These are phyloP conservation scores for Talaromyces sp. DNA, from an alignment of 2,329 filamentous ascomycete genomes.

Conservation along the genomic window DNA sequence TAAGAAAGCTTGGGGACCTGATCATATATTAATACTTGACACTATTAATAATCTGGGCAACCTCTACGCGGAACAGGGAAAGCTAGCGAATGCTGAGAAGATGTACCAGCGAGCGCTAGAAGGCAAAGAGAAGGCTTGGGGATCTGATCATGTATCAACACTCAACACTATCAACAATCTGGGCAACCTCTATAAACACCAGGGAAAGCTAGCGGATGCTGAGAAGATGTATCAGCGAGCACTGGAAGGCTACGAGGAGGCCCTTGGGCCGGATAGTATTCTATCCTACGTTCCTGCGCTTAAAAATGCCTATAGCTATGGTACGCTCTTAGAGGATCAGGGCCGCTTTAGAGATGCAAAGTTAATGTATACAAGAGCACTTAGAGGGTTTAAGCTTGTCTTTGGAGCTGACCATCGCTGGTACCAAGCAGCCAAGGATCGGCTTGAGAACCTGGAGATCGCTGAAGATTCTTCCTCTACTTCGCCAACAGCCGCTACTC, in stretches of 20 bases:
- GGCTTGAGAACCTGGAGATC: slow-evolving; percentile 7
- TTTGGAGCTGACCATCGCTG: slow-evolving; percentile 6
- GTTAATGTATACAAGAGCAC: slow-evolving; percentile 11
- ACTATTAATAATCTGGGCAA: too few species aligned
- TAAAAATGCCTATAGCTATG: slow-evolving; percentile 3
- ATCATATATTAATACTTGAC: too few species aligned
- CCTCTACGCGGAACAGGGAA: too few species aligned
- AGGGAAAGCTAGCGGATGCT: not conserved
- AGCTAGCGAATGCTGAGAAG: not conserved
- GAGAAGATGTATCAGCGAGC: slow-evolving; percentile 11
- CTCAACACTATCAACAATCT: not conserved
- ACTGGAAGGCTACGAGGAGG: not conserved
- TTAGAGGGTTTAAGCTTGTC: slow-evolving; percentile 13
- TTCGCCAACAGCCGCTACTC: not conserved
- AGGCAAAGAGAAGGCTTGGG: not conserved
- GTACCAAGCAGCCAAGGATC: slow-evolving; percentile 4
- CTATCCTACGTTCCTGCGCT: slow-evolving; percentile 2
- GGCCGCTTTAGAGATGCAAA: slow-evolving; percentile 10
- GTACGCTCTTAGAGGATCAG: slow-evolving; percentile 5
- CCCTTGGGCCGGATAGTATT: not conserved
- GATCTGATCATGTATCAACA: not conserved
- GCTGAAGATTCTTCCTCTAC: slow-evolving; percentile 1
- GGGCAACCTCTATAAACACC: not conserved
- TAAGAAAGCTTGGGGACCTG: too few species aligned
- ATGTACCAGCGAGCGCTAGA: slow-evolving; percentile 2